These are phyloP conservation scores for Ustilago esculenta DNA, from an alignment of 1,284 basidiomycete genomes.

Conservation along the genomic window DNA sequence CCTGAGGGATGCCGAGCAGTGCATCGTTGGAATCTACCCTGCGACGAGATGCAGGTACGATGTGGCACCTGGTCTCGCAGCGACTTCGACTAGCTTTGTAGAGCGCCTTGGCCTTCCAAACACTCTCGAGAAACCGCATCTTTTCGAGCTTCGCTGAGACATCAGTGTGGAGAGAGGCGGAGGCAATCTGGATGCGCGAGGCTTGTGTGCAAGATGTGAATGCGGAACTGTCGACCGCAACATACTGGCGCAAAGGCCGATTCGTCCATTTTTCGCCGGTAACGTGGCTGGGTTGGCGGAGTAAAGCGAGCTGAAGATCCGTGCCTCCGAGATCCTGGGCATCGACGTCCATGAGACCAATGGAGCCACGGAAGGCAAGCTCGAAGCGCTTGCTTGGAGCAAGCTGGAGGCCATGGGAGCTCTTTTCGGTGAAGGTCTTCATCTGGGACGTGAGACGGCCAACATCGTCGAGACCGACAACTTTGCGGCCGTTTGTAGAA, in stretches of 20 bases:
- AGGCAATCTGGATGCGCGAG: constrained; percentile 13
- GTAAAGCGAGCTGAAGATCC: constrained; percentile 81
- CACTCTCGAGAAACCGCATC: constrained; percentile 62
- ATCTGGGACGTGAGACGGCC: constrained; percentile 73
- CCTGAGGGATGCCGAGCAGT: constrained; percentile 1
- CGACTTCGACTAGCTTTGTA: constrained; percentile 46
- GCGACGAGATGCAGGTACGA: constrained; percentile 32
- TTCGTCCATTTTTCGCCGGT: constrained; percentile 52
- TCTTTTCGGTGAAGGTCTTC: constrained; percentile 65
- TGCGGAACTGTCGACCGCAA: constrained; percentile 40
- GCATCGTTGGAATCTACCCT: constrained; percentile 9
- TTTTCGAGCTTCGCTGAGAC: constrained; percentile 55
- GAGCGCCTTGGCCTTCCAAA: constrained; percentile 64
- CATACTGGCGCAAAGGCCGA: constrained; percentile 54
- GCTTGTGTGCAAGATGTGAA: constrained; percentile 3
- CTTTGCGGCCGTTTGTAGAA: constrained; percentile 76
- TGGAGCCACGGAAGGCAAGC: constrained; percentile 84
- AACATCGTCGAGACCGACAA: constrained; percentile 86
- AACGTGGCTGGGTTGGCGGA: constrained; percentile 38
- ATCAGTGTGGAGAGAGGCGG: constrained; percentile 23
- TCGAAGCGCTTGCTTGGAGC: constrained; percentile 75
- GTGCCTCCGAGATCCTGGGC: constrained; percentile 68
- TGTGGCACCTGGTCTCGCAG: constrained; percentile 49
- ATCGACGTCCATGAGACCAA: constrained; percentile 84
- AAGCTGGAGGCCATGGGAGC: constrained; percentile 59